Evolutionary conservation across 495 filamentous ascomycete genomes (phyloP).

Genomic region (Elasticomyces elasticus): DNA sequence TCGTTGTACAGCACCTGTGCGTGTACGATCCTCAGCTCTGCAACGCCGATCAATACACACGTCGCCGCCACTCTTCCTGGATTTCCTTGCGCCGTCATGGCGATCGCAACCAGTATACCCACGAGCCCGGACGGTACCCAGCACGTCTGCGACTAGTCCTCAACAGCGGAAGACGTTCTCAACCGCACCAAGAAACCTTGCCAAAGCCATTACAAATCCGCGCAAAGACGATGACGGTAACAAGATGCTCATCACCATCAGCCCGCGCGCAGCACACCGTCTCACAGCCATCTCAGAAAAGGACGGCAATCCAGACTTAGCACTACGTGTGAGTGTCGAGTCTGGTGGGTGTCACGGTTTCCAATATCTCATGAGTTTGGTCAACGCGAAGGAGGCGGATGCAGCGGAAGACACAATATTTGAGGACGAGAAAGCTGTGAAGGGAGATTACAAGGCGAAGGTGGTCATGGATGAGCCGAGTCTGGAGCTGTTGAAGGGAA

Average conservation of each 20-base stretch:
- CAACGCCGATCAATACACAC: conserved; percentile 4
- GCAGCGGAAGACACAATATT: conserved; percentile 70
- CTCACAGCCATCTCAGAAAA: conserved; percentile 60
- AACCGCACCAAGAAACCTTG: not conserved
- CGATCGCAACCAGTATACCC: not conserved
- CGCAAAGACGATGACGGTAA: conserved; percentile 69
- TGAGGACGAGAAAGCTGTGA: conserved; percentile 19
- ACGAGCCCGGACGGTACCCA: not conserved
- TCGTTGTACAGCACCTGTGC: not conserved
- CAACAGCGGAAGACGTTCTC: not conserved
- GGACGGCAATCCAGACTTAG: conserved; percentile 70
- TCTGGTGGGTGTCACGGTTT: conserved; percentile 95
- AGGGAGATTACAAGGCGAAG: conserved; percentile 51
- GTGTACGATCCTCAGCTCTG: not conserved
- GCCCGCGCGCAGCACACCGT: conserved; percentile 66
- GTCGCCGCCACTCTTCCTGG: conserved; percentile 21
- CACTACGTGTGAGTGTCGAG: conserved; percentile 81
- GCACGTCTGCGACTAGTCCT: not conserved
- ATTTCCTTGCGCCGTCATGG: conserved; percentile 29
- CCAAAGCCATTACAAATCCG: conserved; percentile 46
- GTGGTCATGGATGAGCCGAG: conserved; percentile 84
- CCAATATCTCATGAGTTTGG: conserved; percentile 88
- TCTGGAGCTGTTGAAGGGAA: conserved; percentile 80
- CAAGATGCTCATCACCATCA: conserved; percentile 68
- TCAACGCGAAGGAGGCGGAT: conserved; percentile 47